A percentile compares a stretch with the other conserved stretches of the same genome.
phyloP scores from a whole-genome alignment of 2,329 filamentous ascomycete genomes.

The Rhynchosporium agropyri region DNA sequence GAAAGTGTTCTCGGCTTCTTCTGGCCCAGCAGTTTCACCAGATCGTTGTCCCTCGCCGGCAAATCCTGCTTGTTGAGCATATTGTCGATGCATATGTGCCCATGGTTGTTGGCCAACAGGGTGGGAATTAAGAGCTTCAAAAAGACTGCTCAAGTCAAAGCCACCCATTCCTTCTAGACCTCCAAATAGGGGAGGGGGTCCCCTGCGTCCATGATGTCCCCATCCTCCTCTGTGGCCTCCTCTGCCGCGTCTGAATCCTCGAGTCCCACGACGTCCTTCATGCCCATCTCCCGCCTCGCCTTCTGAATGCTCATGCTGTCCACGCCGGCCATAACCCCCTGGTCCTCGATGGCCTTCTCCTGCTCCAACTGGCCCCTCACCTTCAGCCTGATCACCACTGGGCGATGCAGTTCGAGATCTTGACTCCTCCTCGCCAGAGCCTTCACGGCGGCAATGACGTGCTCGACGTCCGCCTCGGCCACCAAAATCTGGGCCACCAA shows the following conservation, averaged over 20 bases:
- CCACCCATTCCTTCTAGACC: conserved; percentile 29
- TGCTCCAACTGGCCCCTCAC: conserved; percentile 12
- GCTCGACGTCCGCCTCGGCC: conserved; percentile 22
- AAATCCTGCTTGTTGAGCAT: conserved; percentile 34
- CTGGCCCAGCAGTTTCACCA: conserved; percentile 32
- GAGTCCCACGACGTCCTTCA: conserved; percentile 13
- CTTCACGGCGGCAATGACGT: conserved; percentile 28
- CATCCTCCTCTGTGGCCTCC: conserved; percentile 27
- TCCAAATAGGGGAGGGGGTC: conserved; percentile 33
- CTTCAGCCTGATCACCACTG: conserved; percentile 19
- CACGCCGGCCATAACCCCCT: conserved; percentile 10
- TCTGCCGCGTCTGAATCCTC: conserved; percentile 16
- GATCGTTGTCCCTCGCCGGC: conserved; percentile 30
- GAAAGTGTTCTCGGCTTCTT: conserved; percentile 50
- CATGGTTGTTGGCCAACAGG: conserved; percentile 34
- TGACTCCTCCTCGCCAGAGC: conserved; percentile 13
- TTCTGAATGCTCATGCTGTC: conserved; percentile 16
- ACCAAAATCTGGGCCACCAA: conserved; percentile 24
- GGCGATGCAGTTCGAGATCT: conserved; percentile 26
- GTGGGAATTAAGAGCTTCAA: conserved; percentile 35
- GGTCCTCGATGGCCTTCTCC: conserved; percentile 14
- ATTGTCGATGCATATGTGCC: conserved; percentile 38
- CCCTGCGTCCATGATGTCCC: conserved; percentile 30
- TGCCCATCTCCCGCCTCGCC: conserved; percentile 21
- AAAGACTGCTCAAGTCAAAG: conserved; percentile 39